Percentiles rank a stretch among this genome's conserved stretches.
Conservation (phyloP, 495 filamentous ascomycete genomes). For the Penicillium crystallinum region DNA sequence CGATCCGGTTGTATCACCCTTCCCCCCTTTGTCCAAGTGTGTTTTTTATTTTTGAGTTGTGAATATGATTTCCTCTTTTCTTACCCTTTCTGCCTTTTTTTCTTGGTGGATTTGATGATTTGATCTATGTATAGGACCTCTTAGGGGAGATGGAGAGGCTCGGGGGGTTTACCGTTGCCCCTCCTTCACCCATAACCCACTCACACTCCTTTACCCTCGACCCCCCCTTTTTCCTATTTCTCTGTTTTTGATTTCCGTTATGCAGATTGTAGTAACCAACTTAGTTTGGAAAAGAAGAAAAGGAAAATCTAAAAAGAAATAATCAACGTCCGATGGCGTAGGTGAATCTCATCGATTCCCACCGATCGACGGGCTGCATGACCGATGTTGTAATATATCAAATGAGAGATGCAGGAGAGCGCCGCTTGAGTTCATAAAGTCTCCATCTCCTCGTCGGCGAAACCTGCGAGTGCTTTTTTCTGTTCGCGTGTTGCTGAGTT, state of each 20-base stretch:
- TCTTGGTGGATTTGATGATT: not conserved
- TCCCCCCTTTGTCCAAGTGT: conserved; percentile 22
- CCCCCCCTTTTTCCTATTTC: not conserved
- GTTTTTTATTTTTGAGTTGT: conserved; percentile 12
- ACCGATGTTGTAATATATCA: conserved; percentile 47
- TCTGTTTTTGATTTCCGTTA: not conserved
- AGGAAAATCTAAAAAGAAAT: conserved; percentile 5
- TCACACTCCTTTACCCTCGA: not conserved
- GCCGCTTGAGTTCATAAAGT: conserved; percentile 36
- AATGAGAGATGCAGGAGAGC: conserved; percentile 49
- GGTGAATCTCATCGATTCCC: conserved; percentile 29
- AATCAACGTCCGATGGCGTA: conserved; percentile 15
- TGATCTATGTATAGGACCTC: conserved; percentile 5
- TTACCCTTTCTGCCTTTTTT: not conserved
- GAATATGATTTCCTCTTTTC: conserved; percentile 5
- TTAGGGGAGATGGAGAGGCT: conserved; percentile 7
- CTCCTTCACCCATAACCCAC: conserved; percentile 11
- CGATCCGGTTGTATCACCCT: conserved; percentile 31
- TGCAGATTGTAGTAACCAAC: conserved; percentile 2
- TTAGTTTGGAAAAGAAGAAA: conserved; percentile 1
- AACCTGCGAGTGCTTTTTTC: conserved; percentile 30
- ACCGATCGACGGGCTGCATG: conserved; percentile 47
- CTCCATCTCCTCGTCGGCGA: conserved; percentile 27
- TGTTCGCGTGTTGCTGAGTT: conserved; percentile 26
- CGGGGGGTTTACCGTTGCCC: conserved; percentile 21